phyloP scores from a whole-genome alignment of 345 rosid genomes.

The Streptanthus diversifolius region DNA sequence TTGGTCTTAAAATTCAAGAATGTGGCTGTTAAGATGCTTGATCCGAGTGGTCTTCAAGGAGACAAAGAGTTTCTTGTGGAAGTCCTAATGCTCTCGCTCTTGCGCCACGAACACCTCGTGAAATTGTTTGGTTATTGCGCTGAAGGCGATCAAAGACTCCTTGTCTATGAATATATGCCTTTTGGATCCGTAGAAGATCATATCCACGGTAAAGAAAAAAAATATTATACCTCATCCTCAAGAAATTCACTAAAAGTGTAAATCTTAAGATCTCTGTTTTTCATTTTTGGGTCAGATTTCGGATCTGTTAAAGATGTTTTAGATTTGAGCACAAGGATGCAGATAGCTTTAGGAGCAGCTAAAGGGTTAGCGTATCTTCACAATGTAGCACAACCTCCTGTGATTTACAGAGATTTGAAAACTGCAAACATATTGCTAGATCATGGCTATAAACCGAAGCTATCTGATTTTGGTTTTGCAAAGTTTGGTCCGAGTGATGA shows the following conservation, averaged over 20 bases:
- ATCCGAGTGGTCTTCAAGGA: conserved; percentile 61
- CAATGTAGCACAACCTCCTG: conserved; percentile 46
- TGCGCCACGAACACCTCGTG: conserved; percentile 70
- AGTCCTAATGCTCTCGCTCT: conserved; percentile 76
- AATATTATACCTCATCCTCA: neutral
- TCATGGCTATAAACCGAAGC: conserved; percentile 48
- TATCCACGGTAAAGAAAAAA: conserved; percentile 43
- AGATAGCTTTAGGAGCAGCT: conserved; percentile 58
- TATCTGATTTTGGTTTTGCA: conserved; percentile 77
- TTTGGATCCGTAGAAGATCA: conserved; percentile 71
- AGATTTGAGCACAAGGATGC: conserved; percentile 64
- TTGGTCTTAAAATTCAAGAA: conserved; percentile 1
- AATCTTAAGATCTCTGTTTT: neutral
- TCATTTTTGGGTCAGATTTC: conserved; percentile 32
- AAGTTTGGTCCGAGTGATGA: conserved; percentile 62
- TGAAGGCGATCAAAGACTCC: conserved; percentile 70
- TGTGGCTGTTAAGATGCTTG: conserved; percentile 72
- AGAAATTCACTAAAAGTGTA: neutral
- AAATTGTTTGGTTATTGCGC: conserved; percentile 68
- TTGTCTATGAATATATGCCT: conserved; percentile 70
- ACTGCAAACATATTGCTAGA: conserved; percentile 56
- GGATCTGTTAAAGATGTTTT: conserved; percentile 37
- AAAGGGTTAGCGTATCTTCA: conserved; percentile 63
- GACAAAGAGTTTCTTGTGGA: conserved; percentile 82
- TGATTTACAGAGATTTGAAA: conserved; percentile 66